Percentiles rank a stretch among this genome's conserved stretches.
These are phyloP conservation scores for Oryza nivara DNA, from an alignment of 176 grass and related monocot species.

Conservation along the genomic window DNA sequence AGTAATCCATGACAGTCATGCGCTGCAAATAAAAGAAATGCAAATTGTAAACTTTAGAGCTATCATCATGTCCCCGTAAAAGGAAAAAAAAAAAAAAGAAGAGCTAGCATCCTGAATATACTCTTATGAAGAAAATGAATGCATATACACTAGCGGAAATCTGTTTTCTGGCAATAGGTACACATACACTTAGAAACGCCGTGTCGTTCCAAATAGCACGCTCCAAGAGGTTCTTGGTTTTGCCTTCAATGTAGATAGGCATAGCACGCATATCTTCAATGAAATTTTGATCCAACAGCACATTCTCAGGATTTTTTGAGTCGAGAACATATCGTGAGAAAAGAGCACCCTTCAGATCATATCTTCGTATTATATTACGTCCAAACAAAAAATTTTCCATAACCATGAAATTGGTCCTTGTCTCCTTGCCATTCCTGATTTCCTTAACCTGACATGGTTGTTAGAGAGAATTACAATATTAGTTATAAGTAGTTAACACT, in stretches of 20 bases:
- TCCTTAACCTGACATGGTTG: conserved; percentile 58
- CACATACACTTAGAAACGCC: conserved; percentile 85
- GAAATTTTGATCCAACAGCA: conserved; percentile 92
- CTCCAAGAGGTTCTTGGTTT: conserved; percentile 73
- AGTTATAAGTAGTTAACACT: conserved; percentile 12
- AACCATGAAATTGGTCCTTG: conserved; percentile 80
- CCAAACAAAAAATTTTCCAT: conserved; percentile 98
- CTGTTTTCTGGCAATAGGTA: conserved; percentile 30
- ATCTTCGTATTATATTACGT: conserved; percentile 64
- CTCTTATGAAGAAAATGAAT: conserved; percentile 1
- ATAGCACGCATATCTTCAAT: conserved; percentile 82
- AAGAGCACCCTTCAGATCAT: conserved; percentile 93
- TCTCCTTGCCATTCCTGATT: conserved; percentile 76
- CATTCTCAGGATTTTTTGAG: conserved; percentile 53
- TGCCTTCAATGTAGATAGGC: conserved; percentile 83
- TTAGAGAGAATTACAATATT: conserved; percentile 42
- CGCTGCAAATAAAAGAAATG: conserved; percentile 51
- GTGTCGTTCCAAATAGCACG: conserved; percentile 94
- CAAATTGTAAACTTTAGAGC: conserved; percentile 24
- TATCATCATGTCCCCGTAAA: conserved; percentile 3
- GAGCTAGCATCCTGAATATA: conserved; percentile 11
- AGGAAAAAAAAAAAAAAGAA: background rate
- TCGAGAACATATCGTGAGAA: conserved; percentile 65
- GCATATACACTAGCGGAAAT: conserved; percentile 18
- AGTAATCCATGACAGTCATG: conserved; percentile 96